A percentile compares a stretch with the other conserved stretches of the same genome.
Evolutionary conservation across 768 basidiomycete species (phyloP).

Genomic region (Russula sp.): DNA sequence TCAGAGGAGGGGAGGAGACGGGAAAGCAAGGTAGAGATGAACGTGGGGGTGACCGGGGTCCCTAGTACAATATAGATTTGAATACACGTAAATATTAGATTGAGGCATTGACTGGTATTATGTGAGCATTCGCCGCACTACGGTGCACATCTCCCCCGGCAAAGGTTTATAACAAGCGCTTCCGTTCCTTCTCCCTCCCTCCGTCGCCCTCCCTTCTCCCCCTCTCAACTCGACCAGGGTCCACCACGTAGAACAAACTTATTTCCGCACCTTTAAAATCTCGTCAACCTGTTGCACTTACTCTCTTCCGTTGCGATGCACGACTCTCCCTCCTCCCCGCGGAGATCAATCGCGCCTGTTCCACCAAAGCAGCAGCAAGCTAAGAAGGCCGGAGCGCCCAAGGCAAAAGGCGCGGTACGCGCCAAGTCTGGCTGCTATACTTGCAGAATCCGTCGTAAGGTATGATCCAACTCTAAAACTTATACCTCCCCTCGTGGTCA

Average conservation of each 20-base stretch:
- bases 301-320: conserved; percentile 28
- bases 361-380: conserved; percentile 33
- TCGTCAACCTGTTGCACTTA: conserved; percentile 25
- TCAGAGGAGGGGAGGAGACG: background rate
- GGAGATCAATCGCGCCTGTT: conserved; percentile 29
- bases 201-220: conserved; percentile 25
- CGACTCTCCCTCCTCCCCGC: conserved; percentile 32
- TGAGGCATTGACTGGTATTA: conserved; percentile 2
- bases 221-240: conserved; percentile 18
- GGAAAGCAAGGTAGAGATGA: background rate
- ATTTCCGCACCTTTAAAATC: conserved; percentile 12
- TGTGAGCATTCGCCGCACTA: conserved; percentile 23
- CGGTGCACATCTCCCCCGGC: conserved; percentile 16
- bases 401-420: conserved; percentile 75
- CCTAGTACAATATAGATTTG: conserved; percentile 5
- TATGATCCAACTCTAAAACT: conserved; percentile 30
- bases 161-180: conserved; percentile 23
- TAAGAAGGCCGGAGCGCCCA: conserved; percentile 50
- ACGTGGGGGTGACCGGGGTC: conserved; percentile 14
- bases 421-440: conserved; percentile 89
- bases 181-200: conserved; percentile 23
- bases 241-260: conserved; percentile 16
- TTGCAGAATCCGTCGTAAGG: conserved; percentile 82
- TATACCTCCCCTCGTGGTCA: conserved; percentile 19
- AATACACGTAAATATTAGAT: background rate